These are phyloP conservation scores for Tricholomella constricta DNA, from an alignment of 768 basidiomycete species.

Conservation along the genomic window DNA sequence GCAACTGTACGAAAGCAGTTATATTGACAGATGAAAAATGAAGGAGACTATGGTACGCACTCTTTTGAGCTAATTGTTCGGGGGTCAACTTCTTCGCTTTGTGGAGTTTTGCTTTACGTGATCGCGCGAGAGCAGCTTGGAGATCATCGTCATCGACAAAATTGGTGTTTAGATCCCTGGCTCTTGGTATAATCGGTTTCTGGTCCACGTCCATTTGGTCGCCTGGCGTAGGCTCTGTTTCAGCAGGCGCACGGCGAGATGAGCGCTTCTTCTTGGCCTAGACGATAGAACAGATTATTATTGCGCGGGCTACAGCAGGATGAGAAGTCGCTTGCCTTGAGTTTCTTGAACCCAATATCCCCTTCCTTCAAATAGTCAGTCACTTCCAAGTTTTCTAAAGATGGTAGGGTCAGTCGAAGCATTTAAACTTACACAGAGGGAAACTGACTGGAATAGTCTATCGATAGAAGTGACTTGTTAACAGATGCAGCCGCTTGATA, in stretches of 20 bases:
- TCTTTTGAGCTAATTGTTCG: constrained; percentile 78
- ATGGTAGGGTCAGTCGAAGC: constrained; percentile 17
- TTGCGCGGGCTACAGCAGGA: too few species aligned
- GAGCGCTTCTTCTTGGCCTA: constrained; percentile 94
- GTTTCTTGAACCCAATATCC: constrained; percentile 94
- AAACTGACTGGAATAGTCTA: constrained; percentile 87
- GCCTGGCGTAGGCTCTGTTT: constrained; percentile 47
- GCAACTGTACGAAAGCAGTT: constrained; percentile 54
- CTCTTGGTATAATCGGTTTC: constrained; percentile 65
- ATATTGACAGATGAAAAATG: neutral
- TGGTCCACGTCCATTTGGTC: constrained; percentile 82
- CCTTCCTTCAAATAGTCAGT: constrained; percentile 92
- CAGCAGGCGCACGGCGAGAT: constrained; percentile 63
- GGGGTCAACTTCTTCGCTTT: constrained; percentile 76
- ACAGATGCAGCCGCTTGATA: constrained; percentile 61
- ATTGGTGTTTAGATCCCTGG: constrained; percentile 78
- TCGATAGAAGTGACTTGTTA: constrained; percentile 78
- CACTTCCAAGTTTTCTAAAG: constrained; percentile 77
- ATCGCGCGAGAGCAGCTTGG: constrained; percentile 87
- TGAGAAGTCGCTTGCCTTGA: constrained; percentile 56
- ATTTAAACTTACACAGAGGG: neutral
- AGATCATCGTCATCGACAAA: constrained; percentile 99
- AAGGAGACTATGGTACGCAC: constrained; percentile 43
- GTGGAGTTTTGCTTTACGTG: constrained; percentile 78
- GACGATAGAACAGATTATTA: neutral